Base-by-base conservation (phyloP, 345 rosid genomes). In the Salix koriyanagi region DNA sequence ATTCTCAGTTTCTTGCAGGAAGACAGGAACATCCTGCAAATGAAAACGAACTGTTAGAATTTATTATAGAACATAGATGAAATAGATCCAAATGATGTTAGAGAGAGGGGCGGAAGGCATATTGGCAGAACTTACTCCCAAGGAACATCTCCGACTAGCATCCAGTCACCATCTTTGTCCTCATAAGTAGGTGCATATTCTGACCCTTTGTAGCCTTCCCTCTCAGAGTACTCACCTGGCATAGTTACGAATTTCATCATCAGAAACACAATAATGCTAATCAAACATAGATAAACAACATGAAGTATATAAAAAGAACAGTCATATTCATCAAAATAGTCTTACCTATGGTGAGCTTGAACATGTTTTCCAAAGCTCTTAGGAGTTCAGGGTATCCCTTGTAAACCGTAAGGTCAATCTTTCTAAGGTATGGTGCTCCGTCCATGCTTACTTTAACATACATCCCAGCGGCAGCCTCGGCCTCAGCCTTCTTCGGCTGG, bases 1-100 rank as follows among this genome's bases (percentile, higher is more conserved):
- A 94, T 89, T 85, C 95, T 88, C 64, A 94, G 74, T 76, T 88
- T 94, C 81, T 91, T 90, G 75, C 98, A 95, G 70, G 99, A 89
- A 23, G 88, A 81, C 77, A 87, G 85, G 84, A 95, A 95, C 99
- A 91, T 93, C 21, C 96, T 91, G 93, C 65, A 87, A 72, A 41
- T 21, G 78, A 15, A 6, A 84, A 37, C 64, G 18, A 77, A 46
- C 26, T 75, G 62, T n/a, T n/a, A 39, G 32, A 30, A 30, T 5
- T 44, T 6, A 46, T 39, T 18, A 8, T 15, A n/a, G 23, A 12
- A 44, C 13, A 37, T 14, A 8, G 2, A 23, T n/a, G 13, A 19
- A 46, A 56, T 14, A 54, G 42, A 52, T 70, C n/a, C 1, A 25
- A 21, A 50, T 9, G 21, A 52, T 32, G 30, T 19, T 30, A 11